Evolutionary conservation across 345 rosid species (phyloP).

Genomic region (Rhodamnia argentea): DNA sequence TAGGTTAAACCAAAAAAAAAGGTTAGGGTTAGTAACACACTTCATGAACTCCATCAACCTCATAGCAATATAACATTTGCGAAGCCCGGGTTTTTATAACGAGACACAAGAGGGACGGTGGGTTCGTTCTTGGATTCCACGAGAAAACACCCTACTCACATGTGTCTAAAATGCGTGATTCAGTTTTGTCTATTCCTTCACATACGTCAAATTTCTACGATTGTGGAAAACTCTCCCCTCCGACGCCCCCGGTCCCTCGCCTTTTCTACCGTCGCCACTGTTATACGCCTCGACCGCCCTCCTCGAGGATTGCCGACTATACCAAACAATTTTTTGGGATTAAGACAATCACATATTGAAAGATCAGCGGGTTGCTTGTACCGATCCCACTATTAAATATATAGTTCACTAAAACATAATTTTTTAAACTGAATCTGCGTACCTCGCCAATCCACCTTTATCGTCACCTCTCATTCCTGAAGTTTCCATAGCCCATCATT

Average conservation of each 20-base stretch:
- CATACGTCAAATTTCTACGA: fast-evolving
- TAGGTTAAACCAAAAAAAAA: background rate
- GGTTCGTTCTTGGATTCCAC: background rate
- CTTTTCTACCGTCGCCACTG: fast-evolving
- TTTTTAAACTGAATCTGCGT: background rate
- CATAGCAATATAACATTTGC: background rate
- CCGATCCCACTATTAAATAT: background rate
- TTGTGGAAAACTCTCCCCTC: background rate
- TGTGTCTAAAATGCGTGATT: background rate
- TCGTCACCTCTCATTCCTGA: background rate
- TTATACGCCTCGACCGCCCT: background rate
- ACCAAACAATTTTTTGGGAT: background rate
- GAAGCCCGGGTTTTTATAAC: background rate
- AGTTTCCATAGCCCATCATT: background rate
- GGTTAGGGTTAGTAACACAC: background rate
- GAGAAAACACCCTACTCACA: background rate
- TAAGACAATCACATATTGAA: background rate
- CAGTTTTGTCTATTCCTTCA: fast-evolving
- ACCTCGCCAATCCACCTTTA: background rate
- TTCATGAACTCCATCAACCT: background rate
- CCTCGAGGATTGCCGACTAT: background rate
- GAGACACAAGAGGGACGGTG: background rate
- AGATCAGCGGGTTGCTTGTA: background rate
- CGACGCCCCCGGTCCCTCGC: background rate
- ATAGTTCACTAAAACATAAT: background rate